phyloP scores from a whole-genome alignment of 306 rosid species.

The Carpinus viminea region DNA sequence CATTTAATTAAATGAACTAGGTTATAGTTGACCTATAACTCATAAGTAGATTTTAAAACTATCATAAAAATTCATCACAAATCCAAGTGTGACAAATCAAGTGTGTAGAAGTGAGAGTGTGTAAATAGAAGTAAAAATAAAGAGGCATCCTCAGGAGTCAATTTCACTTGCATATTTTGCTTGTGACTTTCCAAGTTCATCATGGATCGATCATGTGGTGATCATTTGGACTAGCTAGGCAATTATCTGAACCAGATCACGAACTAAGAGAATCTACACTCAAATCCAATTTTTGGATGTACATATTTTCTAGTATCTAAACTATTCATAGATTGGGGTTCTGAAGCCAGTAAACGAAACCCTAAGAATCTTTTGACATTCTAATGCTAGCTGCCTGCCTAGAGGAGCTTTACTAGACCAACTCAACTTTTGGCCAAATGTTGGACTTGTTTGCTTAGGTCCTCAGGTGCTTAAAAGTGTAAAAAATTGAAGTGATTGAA shows the following conservation, averaged over 20 bases:
- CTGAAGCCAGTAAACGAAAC: conserved; percentile 42
- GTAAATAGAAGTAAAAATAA: too few species aligned
- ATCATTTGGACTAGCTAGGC: not conserved
- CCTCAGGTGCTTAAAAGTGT: conserved; percentile 53
- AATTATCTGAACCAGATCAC: not conserved
- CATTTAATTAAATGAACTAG: too few species aligned
- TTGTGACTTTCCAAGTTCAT: not conserved
- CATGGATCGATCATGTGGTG: not conserved
- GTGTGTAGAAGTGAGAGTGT: too few species aligned
- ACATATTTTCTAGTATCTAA: not conserved
- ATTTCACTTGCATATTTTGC: too few species aligned
- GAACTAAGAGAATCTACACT: not conserved
- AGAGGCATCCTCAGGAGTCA: not conserved
- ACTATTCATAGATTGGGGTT: not conserved
- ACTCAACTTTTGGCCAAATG: conserved; percentile 45
- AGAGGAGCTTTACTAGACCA: conserved; percentile 37
- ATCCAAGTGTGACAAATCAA: too few species aligned
- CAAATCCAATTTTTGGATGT: not conserved
- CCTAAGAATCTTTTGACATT: conserved; percentile 39
- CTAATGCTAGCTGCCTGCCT: conserved; percentile 44
- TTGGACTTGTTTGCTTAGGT: conserved; percentile 31
- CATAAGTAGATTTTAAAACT: too few species aligned
- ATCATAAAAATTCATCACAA: too few species aligned
- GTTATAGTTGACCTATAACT: too few species aligned
- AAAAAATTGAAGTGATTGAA: conserved; percentile 37